These are phyloP conservation scores for Lasiosphaeria miniovina DNA, from an alignment of 495 filamentous ascomycete species.

Conservation along the genomic window DNA sequence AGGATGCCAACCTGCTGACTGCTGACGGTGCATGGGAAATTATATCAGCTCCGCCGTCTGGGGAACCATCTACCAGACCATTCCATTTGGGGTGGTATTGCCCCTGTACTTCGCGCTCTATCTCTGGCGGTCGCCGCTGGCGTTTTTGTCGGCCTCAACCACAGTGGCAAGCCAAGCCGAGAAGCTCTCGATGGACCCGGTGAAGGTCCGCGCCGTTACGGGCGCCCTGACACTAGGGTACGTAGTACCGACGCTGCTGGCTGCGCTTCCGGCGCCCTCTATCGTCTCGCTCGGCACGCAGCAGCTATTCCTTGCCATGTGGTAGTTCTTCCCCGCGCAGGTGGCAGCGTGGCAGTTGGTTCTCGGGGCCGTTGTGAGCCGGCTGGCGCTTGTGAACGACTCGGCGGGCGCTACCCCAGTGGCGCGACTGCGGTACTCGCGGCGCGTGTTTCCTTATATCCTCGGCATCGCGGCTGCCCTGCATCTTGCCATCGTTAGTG, in stretches of 20 bases:
- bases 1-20: not conserved
- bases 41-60: not conserved
- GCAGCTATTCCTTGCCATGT: not conserved
- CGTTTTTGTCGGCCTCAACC: not conserved
- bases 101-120: conserved; percentile 1
- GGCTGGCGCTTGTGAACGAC: not conserved
- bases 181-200: not conserved
- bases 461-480: conserved; percentile 1
- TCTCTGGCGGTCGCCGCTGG: not conserved
- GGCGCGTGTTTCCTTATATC: conserved; percentile 1
- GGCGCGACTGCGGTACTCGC: conserved; percentile 1
- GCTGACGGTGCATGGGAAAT: not conserved
- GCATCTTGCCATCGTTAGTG: not conserved
- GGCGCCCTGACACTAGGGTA: conserved; percentile 1
- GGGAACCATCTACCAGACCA: not conserved
- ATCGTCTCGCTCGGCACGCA: not conserved
- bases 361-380: not conserved
- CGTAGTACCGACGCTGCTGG: not conserved
- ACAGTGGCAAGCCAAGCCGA: not conserved
- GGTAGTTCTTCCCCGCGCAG: conserved; percentile 4
- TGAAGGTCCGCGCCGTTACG: not conserved
- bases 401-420: not conserved
- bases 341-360: conserved; percentile 3
- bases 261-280: not conserved
- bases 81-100: conserved; percentile 1